These are phyloP conservation scores for Colletotrichum navitas DNA, from an alignment of 2,329 filamentous ascomycete species.

Conservation along the genomic window DNA sequence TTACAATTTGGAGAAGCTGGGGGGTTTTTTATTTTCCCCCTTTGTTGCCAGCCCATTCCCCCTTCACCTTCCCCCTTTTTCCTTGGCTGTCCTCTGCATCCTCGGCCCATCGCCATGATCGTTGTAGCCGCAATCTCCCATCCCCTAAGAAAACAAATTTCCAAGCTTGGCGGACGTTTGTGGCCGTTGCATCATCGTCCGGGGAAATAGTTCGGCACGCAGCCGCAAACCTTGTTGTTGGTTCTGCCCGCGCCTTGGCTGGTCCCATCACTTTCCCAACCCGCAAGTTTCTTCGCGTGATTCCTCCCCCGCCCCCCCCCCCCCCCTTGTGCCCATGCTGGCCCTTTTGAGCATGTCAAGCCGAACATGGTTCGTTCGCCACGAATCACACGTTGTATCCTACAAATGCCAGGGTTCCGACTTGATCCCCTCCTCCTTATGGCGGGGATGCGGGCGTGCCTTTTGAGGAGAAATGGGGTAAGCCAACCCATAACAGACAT, in stretches of 20 bases:
- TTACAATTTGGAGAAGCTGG: background rate
- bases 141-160: too few species aligned
- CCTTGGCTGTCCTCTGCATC: conserved; percentile 14
- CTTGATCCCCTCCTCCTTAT: background rate
- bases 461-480: conserved; percentile 23
- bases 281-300: conserved; percentile 1
- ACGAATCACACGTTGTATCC: conserved; percentile 15
- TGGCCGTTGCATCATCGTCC: conserved; percentile 18
- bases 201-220: conserved; percentile 20
- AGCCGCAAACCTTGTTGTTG: conserved; percentile 9
- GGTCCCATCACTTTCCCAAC: conserved; percentile 23
- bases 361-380: conserved; percentile 1
- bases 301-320: conserved; percentile 9
- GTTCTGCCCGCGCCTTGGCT: conserved; percentile 26
- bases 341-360: conserved; percentile 24
- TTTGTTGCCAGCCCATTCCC: background rate
- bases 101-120: background rate
- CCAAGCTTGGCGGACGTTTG: background rate
- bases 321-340: background rate
- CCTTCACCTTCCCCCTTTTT: background rate
- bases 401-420: background rate
- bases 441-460: too few species aligned
- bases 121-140: too few species aligned
- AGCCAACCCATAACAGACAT: conserved; percentile 15
- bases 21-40: background rate